Evolutionary conservation across 2,329 filamentous ascomycete species (phyloP), one percentile per base, ranked within the genome.

Genomic region (Leptodontidium sp.): DNA sequence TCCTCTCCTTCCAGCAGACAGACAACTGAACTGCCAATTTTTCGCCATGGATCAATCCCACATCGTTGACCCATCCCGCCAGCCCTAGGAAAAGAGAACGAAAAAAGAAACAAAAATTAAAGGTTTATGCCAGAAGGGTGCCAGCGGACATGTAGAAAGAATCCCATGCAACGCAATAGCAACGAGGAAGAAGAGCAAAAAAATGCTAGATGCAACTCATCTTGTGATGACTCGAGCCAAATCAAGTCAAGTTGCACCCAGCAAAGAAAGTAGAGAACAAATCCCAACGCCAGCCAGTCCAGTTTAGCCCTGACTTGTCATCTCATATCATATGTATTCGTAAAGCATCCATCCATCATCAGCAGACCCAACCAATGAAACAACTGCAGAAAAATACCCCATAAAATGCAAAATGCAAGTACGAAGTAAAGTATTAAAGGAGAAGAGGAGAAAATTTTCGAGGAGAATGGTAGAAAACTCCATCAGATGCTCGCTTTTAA

Each of bases 341-440:
- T 47, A 66, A 61, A 45, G 40, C 17, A 67, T 55, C 26, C 15
- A 29, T 32, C 32, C 43, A 59, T 43, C 24, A 65, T 21, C 21
- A 21, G 6, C 29, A 43, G 15, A 57, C 14, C 38, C 32, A 11
- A 8, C 17, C 11, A 50, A 35, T 14, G 40, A 17, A 50, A 35
- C 17, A 15, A 21, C 6, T 15, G 21, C 6, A 35, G 21, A 38
- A 53, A 59, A 64, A 26, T 14, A 43, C 53, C 26, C 29, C 24
- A 67, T 43, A 58, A 40, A 32, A 50, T 64, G 66, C 66, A 59
- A 52, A 64, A 21, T 67, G 59, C 65, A 61, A 58, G 58, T 58
- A 50, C 40, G 11, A 55, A 15, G 63, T 21, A 40, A 45, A 38
- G 29, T 38, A 47, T 57, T 32, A 58, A 55, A 64, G 50, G 32